Base-by-base conservation (phyloP, 495 filamentous ascomycete species). In the Penicillium manginii region DNA sequence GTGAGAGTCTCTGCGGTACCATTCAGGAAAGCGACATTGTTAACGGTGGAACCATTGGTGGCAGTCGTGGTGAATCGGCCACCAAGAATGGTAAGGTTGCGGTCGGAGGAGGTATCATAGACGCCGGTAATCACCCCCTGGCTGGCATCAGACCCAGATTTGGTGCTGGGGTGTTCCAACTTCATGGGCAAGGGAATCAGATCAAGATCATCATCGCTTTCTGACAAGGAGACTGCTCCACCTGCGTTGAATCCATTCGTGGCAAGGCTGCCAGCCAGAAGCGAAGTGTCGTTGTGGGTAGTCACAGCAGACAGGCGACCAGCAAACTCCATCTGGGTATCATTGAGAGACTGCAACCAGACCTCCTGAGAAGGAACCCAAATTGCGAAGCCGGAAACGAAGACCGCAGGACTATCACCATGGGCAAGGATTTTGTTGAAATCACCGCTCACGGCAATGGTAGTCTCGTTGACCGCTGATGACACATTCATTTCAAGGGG, bases 291-390 rank as follows among this genome's bases (percentile, higher is more conserved):
- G 21, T 91, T 84, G 11, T 88, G 72, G 39, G 86, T 76, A 32
- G 88, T 79, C 26, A 83, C 81, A 11, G 91, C 81, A 3, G 86
- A 88, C 35, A 99, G 78, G 40, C 87, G 68, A 17, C 94, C 94
- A 54, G 78, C 73, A 60, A 94, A 83, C 15, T 82, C 74, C 56
- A 89, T 83, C 48, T 84, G 79, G n/a, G 81, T 73, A 40, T 85
- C 69, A 46, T 91, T 76, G 40, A 98, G 76, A 61, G 92, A 93
- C 70, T 91, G 85, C 21, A 98, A 75, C 94, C 94, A 99, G 66
- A 96, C 91, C 40, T 85, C 83, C 49, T 81, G 82, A 5, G 92
- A 94, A 19, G 92, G 91, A n/a, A 98, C 88, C 94, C 94, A 99
- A 22, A 97, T 78, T 29, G 90, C 94, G 67, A 98, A 93, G 1